Conservation (phyloP, 192 early-diverging fungal genomes). For the Linnemannia elongata region DNA sequence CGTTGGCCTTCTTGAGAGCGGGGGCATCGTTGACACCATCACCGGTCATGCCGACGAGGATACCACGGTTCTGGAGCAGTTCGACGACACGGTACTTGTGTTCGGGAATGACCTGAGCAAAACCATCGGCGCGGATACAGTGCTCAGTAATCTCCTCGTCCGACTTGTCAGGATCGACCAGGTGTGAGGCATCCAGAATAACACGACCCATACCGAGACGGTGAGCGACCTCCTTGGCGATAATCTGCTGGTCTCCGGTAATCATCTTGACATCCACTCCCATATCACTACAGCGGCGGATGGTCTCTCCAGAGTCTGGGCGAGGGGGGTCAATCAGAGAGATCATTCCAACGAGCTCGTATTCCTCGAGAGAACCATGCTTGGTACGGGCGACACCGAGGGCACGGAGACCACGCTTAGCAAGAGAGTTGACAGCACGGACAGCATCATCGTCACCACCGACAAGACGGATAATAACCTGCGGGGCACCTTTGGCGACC, state of each 20-base stretch:
- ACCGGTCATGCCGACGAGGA: conserved; percentile 95
- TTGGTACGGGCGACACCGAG: conserved; percentile 90
- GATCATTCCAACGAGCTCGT: conserved; percentile 92
- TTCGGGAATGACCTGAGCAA: conserved; percentile 98
- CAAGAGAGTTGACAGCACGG: conserved; percentile 85
- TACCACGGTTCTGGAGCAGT: conserved; percentile 88
- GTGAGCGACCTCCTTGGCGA: conserved; percentile 93
- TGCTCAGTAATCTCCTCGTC: conserved; percentile 90
- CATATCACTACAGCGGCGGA: conserved; percentile 83
- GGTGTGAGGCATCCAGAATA: conserved; percentile 89
- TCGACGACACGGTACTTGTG: conserved; percentile 98
- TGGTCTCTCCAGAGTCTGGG: conserved; percentile 90
- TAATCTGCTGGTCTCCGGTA: conserved; percentile 96
- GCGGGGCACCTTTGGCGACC: conserved; percentile 94
- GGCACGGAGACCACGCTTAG: conserved; percentile 87
- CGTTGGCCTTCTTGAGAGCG: conserved; percentile 96
- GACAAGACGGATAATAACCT: conserved; percentile 88
- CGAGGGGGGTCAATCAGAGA: conserved; percentile 93
- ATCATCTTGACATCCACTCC: conserved; percentile 98
- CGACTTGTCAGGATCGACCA: conserved; percentile 80
- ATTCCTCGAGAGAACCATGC: conserved; percentile 73
- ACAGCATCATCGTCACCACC: conserved; percentile 86
- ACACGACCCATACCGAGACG: conserved; percentile 94
- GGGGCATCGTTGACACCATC: conserved; percentile 99
- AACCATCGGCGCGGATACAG: conserved; percentile 92